Conservation (phyloP, 805 yeast species). For the Citeromyces matritensis region DNA sequence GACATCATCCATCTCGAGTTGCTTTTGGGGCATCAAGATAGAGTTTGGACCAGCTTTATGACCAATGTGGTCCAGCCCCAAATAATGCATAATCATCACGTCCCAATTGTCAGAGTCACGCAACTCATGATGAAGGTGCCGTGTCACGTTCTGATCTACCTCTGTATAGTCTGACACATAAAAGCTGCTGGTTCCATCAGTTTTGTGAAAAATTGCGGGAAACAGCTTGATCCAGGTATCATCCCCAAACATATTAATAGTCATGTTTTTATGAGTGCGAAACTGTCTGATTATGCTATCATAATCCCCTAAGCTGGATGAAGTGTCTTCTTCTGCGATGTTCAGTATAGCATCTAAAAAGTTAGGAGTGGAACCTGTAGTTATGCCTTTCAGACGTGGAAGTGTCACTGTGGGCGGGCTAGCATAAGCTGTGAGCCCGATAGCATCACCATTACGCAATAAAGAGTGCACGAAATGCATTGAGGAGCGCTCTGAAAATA, state of each 20-base stretch:
- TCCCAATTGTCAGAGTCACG: conserved; percentile 48
- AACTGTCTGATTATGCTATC: conserved; percentile 85
- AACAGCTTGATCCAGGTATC: conserved; percentile 95
- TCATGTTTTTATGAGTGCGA: conserved; percentile 15
- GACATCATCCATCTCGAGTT: conserved; percentile 71
- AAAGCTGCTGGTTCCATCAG: conserved; percentile 86
- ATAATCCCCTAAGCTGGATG: conserved; percentile 49
- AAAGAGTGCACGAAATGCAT: conserved; percentile 57
- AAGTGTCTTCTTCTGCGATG: conserved; percentile 78
- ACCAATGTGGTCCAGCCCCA: conserved; percentile 95
- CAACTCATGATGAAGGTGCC: conserved; percentile 61
- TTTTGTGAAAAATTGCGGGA: conserved; percentile 47
- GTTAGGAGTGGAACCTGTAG: conserved; percentile 90
- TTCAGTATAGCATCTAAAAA: conserved; percentile 90
- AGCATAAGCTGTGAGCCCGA: conserved; percentile 84
- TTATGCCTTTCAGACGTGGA: conserved; percentile 84
- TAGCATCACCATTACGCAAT: conserved; percentile 49
- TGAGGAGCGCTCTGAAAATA: conserved; percentile 48
- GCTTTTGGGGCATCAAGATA: conserved; percentile 68
- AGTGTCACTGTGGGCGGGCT: conserved; percentile 95
- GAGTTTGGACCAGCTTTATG: conserved; percentile 92
- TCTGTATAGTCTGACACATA: conserved; percentile 91
- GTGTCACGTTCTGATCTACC: conserved; percentile 85
- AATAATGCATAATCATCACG: conserved; percentile 71
- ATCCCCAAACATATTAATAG: conserved; percentile 82